These are phyloP conservation scores for Epichloe aotearoae DNA, from an alignment of 2,329 filamentous ascomycete genomes.

Conservation along the genomic window DNA sequence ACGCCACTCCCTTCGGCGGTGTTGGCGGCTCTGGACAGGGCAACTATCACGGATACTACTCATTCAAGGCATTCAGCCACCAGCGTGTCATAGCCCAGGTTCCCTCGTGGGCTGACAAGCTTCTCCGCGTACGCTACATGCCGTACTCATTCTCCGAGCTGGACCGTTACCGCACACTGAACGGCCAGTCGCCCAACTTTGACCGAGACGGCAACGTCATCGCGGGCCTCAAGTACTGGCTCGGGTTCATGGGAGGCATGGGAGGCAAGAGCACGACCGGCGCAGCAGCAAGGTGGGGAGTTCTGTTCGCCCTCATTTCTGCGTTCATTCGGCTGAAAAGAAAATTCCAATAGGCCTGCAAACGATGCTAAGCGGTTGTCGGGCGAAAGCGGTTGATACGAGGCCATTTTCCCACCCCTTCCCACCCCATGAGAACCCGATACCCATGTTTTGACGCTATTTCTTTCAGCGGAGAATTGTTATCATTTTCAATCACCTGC, in stretches of 20 bases:
- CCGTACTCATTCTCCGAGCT: conserved; percentile 40
- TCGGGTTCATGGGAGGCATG: conserved; percentile 35
- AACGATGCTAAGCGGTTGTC: conserved; percentile 7
- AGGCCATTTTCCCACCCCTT: background rate
- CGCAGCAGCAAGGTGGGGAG: conserved; percentile 37
- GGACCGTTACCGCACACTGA: conserved; percentile 29
- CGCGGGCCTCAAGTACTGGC: conserved; percentile 41
- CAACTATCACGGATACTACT: conserved; percentile 34
- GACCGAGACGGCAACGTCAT: conserved; percentile 43
- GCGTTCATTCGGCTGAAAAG: conserved; percentile 22
- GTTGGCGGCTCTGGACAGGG: conserved; percentile 35
- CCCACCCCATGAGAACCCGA: background rate
- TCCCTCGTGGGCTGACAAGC: conserved; percentile 25
- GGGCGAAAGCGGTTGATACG: background rate
- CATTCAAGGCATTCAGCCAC: conserved; percentile 31
- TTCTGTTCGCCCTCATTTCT: conserved; percentile 26
- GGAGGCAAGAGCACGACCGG: conserved; percentile 36
- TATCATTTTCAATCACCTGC: too few relatives aligned
- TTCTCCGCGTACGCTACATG: conserved; percentile 57
- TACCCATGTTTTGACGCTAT: background rate
- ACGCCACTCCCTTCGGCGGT: conserved; percentile 34
- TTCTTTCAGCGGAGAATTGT: too few relatives aligned
- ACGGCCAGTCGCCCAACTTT: conserved; percentile 41
- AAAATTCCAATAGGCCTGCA: conserved; percentile 18
- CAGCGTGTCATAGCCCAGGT: conserved; percentile 23